Evolutionary conservation across 2,329 filamentous ascomycete genomes (phyloP).

Genomic region (Colletotrichum tamarilloi): DNA sequence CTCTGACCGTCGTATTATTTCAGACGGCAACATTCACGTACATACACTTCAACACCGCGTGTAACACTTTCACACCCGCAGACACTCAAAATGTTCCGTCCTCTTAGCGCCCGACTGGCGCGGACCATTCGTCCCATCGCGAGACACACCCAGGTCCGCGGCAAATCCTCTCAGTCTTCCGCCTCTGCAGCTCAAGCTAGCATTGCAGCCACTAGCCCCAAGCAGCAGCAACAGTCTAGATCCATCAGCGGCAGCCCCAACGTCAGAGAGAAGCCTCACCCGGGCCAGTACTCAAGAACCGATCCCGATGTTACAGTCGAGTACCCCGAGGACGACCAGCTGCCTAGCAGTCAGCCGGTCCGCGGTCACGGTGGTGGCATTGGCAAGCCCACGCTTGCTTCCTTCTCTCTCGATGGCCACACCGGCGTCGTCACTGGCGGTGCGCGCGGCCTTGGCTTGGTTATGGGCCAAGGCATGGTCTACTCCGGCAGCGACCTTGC

Average conservation of each 20-base stretch:
- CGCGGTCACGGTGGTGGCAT: conserved; percentile 82
- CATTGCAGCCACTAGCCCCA: conserved; percentile 29
- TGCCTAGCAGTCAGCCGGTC: conserved; percentile 77
- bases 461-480: conserved; percentile 93
- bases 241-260: conserved; percentile 43
- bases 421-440: conserved; percentile 91
- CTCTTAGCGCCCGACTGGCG: conserved; percentile 33
- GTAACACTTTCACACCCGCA: not conserved
- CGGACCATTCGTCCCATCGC: conserved; percentile 27
- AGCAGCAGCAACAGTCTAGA: conserved; percentile 41
- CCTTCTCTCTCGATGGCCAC: conserved; percentile 87
- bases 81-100: conserved; percentile 32
- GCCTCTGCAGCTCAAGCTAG: conserved; percentile 40
- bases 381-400: conserved; percentile 85
- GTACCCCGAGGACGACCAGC: conserved; percentile 79
- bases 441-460: conserved; percentile 87
- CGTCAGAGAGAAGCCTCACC: conserved; percentile 47
- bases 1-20: not conserved
- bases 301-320: conserved; percentile 82
- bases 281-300: conserved; percentile 80
- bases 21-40: not conserved
- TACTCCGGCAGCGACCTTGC: conserved; percentile 89
- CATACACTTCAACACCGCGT: not conserved
- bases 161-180: conserved; percentile 17
- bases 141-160: conserved; percentile 12